Evolutionary conservation across 1,139 yeast species (phyloP).

Genomic region (Blastobotrys petasosporus): DNA sequence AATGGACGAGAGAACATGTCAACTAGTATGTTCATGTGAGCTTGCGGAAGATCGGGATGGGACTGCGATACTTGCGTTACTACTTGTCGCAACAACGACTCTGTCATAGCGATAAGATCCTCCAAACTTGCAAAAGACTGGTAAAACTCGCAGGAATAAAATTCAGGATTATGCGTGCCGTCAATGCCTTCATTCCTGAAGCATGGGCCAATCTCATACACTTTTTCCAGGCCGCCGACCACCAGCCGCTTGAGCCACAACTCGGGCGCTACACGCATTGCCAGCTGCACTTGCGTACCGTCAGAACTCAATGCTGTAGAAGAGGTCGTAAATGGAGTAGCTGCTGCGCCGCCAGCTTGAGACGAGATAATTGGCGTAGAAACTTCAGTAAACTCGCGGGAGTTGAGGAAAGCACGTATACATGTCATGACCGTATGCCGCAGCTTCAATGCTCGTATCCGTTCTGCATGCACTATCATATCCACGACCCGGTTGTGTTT

Average conservation of each 20-base stretch:
- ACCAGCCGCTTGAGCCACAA: conserved; percentile 81
- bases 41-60: conserved; percentile 1
- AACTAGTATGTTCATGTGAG: not conserved
- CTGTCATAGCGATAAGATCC: conserved; percentile 62
- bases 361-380: conserved; percentile 76
- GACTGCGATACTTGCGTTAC: conserved; percentile 21
- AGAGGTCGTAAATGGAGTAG: conserved; percentile 66
- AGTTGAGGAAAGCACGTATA: conserved; percentile 52
- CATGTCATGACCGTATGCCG: conserved; percentile 50
- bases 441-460: conserved; percentile 46
- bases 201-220: conserved; percentile 79
- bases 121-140: conserved; percentile 63
- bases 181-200: conserved; percentile 94
- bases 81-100: conserved; percentile 46
- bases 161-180: conserved; percentile 91
- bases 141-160: conserved; percentile 89
- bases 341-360: conserved; percentile 82
- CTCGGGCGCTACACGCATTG: conserved; percentile 88
- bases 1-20: conserved; percentile 15
- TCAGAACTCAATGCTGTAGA: conserved; percentile 43
- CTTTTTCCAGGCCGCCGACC: conserved; percentile 76
- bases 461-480: conserved; percentile 53
- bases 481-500: conserved; percentile 69
- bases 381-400: conserved; percentile 66
- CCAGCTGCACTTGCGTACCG: conserved; percentile 35